phyloP scores from a whole-genome alignment of 2,329 filamentous ascomycete genomes.

The Fusarium virguliforme region DNA sequence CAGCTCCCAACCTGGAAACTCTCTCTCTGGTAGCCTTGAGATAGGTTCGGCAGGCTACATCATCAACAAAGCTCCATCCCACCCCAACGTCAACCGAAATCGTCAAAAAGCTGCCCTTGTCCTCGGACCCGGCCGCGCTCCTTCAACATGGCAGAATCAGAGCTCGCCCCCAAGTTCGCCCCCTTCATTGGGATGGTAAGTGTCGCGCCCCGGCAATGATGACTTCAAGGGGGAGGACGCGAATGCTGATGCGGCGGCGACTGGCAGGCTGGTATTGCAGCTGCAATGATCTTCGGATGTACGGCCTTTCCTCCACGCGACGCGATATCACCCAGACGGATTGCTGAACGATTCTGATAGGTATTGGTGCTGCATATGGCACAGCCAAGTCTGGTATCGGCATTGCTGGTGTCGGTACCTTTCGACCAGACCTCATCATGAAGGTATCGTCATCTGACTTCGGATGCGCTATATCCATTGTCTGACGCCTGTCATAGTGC shows the following conservation, averaged over 20 bases:
- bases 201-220: constrained; percentile 35
- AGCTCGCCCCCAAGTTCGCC: constrained; percentile 83
- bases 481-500: constrained; percentile 68
- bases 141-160: constrained; percentile 67
- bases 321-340: constrained; percentile 37
- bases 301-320: constrained; percentile 57
- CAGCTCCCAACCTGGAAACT: constrained; percentile 37
- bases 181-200: constrained; percentile 91
- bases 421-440: constrained; percentile 91
- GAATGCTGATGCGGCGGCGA: constrained; percentile 48
- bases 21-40: constrained; percentile 45
- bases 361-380: constrained; percentile 84
- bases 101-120: constrained; percentile 39
- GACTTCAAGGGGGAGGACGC: constrained; percentile 30
- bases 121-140: constrained; percentile 41
- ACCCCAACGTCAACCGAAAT: constrained; percentile 40
- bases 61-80: constrained; percentile 45
- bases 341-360: constrained; percentile 57
- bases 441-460: constrained; percentile 71
- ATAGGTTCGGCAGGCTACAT: constrained; percentile 47
- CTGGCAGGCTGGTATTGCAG: constrained; percentile 80
- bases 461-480: not conserved
- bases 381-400: constrained; percentile 92
- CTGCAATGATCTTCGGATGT: constrained; percentile 90
- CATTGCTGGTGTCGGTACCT: constrained; percentile 88